Base-by-base conservation (phyloP, 2,329 filamentous ascomycete genomes). In the Cordyceps tenuipes region DNA sequence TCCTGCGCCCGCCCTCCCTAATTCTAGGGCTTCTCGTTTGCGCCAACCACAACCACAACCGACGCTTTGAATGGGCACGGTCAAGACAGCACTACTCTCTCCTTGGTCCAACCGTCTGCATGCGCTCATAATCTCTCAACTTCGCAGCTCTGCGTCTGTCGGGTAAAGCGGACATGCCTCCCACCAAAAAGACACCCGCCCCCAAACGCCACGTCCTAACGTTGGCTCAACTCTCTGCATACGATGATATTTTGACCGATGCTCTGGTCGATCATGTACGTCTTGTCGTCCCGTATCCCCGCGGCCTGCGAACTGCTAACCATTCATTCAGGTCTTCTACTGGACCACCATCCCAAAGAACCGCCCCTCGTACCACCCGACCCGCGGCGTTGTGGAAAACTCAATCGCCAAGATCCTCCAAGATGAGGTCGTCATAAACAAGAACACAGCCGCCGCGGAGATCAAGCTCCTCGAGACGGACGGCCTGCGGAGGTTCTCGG, bases 341-440 rank as follows among this genome's bases (percentile, higher is more conserved):
- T 97, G 94, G 93, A 93, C 93, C 6, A 89, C 84, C 4, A 96
- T 97, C 62, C 92, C 93, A 64, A 99, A 99, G 75, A 96, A 97
- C 69, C 87, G 89, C 63, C 86, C 85, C 60, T 90, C 90, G 59
- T 97, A 96, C 73, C 89, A 90, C 67, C 82, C 91, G 0, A 91
- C 89, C 7, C 87, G 94, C 63, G 90, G 90, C 46, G 79, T 97
- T 55, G 84, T 83, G 58, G 82, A 86, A 67, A 79, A 82, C 59
- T 83, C 84, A 49, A 82, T 88, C 43, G 72, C 80, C 51, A 79
- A 82, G 64, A 83, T 87, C 59, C 76, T 87, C 8, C 83, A 85
- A 66, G 75, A 77, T 6, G 77, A 90, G 68, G 82, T 95, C 15
- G 84, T 96, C 63, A 77, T 96, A 63, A 80, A 84, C 52, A 91